Percentiles rank a stretch among this genome's conserved stretches.
Conservation (phyloP, 768 basidiomycete species). For the Termitomyces sp. region DNA sequence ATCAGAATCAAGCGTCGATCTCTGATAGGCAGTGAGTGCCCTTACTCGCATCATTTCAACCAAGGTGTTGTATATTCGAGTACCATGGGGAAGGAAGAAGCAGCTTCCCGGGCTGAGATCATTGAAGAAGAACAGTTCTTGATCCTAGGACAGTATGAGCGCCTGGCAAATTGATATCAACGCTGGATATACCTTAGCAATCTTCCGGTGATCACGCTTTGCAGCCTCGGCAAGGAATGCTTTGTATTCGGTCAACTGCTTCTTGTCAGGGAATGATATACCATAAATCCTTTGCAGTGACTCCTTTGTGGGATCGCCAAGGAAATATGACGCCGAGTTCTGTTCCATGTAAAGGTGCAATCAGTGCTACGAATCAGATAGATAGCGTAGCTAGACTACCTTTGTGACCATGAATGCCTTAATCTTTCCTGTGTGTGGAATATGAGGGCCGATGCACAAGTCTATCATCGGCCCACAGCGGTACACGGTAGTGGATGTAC, state of each 20-base stretch:
- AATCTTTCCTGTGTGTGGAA: slow-evolving; percentile 96
- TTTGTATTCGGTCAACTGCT: slow-evolving; percentile 93
- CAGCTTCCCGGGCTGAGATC: slow-evolving; percentile 92
- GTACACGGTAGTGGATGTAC: slow-evolving; percentile 95
- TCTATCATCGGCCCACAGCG: slow-evolving; percentile 99
- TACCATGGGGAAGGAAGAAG: slow-evolving; percentile 97
- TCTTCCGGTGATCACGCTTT: slow-evolving; percentile 96
- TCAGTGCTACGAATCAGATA: slow-evolving; percentile 1
- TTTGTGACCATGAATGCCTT: slow-evolving; percentile 98
- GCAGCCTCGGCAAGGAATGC: slow-evolving; percentile 94
- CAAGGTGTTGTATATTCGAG: slow-evolving; percentile 92
- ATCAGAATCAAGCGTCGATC: neutral
- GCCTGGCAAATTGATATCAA: neutral
- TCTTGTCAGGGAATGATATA: slow-evolving; percentile 98
- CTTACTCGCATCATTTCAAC: slow-evolving; percentile 86
- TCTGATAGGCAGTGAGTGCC: slow-evolving; percentile 3
- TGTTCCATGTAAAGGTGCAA: slow-evolving; percentile 21
- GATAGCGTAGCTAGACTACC: slow-evolving; percentile 31
- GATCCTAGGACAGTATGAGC: slow-evolving; percentile 49
- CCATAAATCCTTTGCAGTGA: slow-evolving; percentile 96
- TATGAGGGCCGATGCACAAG: slow-evolving; percentile 94
- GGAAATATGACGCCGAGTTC: slow-evolving; percentile 98
- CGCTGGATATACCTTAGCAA: slow-evolving; percentile 60
- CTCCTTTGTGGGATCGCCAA: slow-evolving; percentile 90
- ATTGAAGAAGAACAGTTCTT: slow-evolving; percentile 99